Conservation (phyloP, 148 eudicot genomes). For the Agrostemma githago region DNA sequence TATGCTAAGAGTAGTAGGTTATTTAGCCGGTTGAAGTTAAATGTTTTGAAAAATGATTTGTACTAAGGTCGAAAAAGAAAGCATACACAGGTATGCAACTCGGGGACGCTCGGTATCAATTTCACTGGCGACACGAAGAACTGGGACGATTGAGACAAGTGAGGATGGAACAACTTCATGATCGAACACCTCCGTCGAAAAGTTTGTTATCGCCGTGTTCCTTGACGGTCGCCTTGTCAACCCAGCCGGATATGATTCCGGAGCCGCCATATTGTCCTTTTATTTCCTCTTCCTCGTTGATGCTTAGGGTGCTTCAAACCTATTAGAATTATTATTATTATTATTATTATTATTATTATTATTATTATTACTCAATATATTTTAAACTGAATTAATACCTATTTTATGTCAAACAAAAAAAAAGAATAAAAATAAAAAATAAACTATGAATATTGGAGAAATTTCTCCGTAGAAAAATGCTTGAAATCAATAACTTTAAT, state of each 20-base stretch:
- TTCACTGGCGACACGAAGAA: slow-evolving; percentile 87
- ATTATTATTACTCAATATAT: too few relatives aligned
- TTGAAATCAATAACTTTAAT: neutral
- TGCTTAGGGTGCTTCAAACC: neutral
- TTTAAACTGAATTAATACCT: neutral
- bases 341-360: too few relatives aligned
- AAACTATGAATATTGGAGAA: too few relatives aligned
- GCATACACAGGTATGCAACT: slow-evolving; percentile 84
- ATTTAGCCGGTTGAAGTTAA: too few relatives aligned
- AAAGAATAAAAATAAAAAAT: neutral
- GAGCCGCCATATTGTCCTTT: slow-evolving; percentile 30
- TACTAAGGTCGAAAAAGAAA: too few relatives aligned
- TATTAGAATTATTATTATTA: neutral
- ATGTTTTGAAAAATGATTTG: neutral
- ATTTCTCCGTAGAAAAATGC: neutral
- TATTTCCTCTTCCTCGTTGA: neutral
- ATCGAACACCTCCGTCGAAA: slow-evolving; percentile 88
- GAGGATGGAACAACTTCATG: slow-evolving; percentile 93
- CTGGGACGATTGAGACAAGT: slow-evolving; percentile 65
- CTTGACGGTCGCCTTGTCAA: slow-evolving; percentile 71
- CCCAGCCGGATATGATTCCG: slow-evolving; percentile 30
- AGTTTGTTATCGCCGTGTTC: slow-evolving; percentile 65
- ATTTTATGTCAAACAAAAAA: neutral
- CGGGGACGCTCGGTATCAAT: slow-evolving; percentile 79
- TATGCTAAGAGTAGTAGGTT: too few relatives aligned